phyloP scores from a whole-genome alignment of 2,329 filamentous ascomycete genomes.

The Botrytis elliptica region DNA sequence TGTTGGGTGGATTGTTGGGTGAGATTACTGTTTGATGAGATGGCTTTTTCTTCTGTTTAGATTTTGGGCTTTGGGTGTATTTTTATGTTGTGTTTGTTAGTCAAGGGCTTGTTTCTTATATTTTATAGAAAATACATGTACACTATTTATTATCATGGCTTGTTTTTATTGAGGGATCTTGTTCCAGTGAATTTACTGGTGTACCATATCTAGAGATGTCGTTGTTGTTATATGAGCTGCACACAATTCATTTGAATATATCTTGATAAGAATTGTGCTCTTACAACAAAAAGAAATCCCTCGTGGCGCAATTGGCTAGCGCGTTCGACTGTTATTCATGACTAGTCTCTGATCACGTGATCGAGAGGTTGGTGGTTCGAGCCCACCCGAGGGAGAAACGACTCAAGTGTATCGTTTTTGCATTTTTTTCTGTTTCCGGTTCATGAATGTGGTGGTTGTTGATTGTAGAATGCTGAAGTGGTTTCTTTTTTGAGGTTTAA shows the following conservation, averaged over 20 bases:
- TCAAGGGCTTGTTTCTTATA: neutral
- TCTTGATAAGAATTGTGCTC: accelerated
- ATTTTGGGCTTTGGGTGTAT: neutral
- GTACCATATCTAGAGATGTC: neutral
- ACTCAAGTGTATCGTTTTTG: too few relatives aligned
- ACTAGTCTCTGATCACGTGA: neutral
- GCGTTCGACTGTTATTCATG: constrained; percentile 17
- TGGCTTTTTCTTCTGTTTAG: neutral
- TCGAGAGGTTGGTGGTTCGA: constrained; percentile 19
- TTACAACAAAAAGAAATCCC: neutral
- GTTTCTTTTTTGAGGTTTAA: neutral
- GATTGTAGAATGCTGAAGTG: neutral
- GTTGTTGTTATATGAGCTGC: neutral
- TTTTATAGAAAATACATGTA: neutral
- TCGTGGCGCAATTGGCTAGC: constrained; percentile 21
- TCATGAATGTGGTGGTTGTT: neutral
- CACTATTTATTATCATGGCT: neutral
- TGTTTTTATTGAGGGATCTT: neutral
- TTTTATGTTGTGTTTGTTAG: neutral
- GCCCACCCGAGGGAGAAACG: constrained; percentile 13
- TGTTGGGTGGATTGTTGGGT: neutral
- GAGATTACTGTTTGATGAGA: neutral
- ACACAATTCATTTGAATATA: neutral
- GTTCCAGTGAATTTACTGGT: neutral
- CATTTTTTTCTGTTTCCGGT: accelerated